Conservation (phyloP, 805 yeast genomes). For the Suhomyces vadensis region DNA sequence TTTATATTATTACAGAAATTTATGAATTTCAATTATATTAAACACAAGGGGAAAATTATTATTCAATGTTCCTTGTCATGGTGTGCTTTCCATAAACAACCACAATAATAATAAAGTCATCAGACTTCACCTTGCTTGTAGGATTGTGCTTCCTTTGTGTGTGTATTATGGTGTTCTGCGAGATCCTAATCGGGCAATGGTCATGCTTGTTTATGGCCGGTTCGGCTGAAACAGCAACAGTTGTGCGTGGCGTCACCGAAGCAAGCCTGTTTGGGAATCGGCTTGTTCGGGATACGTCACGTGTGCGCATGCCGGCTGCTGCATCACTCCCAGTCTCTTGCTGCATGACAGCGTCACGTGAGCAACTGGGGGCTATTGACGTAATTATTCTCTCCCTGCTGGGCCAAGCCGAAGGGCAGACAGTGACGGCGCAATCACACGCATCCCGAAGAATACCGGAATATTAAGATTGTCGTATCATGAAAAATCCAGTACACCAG, state of each 20-base stretch:
- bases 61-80: conserved; percentile 1
- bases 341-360: too few relatives aligned
- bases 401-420: neutral
- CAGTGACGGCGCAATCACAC: too few relatives aligned
- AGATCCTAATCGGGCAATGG: conserved; percentile 17
- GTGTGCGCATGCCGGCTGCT: neutral
- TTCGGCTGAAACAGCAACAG: conserved; percentile 11
- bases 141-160: conserved; percentile 6
- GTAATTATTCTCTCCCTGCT: neutral
- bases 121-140: conserved; percentile 1
- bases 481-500: neutral
- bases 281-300: conserved; percentile 18
- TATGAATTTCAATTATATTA: neutral
- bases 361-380: too few relatives aligned
- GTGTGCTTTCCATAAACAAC: conserved; percentile 3
- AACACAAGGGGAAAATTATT: neutral
- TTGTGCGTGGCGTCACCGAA: conserved; percentile 1
- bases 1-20: conserved; percentile 7
- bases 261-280: conserved; percentile 14
- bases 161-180: conserved; percentile 1
- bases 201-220: conserved; percentile 18
- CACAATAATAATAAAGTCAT: conserved; percentile 6
- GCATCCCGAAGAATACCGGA: too few relatives aligned
- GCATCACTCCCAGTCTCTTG: too few relatives aligned
- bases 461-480: conserved; percentile 1